Percentiles rank a stretch among this genome's conserved stretches.
Conservation (phyloP, 306 rosid species). For the Lupinus albus region DNA sequence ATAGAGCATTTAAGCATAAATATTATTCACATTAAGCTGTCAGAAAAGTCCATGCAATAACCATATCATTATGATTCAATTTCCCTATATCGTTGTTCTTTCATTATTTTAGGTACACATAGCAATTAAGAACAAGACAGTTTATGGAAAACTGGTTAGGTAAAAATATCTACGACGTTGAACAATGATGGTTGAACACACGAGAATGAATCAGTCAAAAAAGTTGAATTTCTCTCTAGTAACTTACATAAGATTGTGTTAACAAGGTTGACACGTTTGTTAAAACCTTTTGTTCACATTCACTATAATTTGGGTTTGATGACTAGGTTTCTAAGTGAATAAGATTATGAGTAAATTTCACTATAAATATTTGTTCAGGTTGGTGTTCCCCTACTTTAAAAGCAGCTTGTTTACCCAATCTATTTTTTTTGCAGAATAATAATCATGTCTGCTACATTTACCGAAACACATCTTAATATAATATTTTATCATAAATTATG, state of each 20-base stretch:
- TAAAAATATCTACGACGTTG: neutral
- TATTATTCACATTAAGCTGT: neutral
- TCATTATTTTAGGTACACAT: neutral
- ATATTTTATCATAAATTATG: too few relatives aligned
- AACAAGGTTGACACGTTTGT: too few relatives aligned
- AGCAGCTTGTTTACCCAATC: too few relatives aligned
- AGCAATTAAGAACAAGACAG: neutral
- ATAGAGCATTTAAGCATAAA: neutral
- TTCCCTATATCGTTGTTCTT: neutral
- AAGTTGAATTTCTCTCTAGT: neutral
- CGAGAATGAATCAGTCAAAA: neutral
- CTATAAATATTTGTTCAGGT: too few relatives aligned
- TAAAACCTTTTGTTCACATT: too few relatives aligned
- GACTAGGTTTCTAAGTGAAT: too few relatives aligned
- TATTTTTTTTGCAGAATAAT: too few relatives aligned
- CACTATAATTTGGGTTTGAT: too few relatives aligned
- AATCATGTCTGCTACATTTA: too few relatives aligned
- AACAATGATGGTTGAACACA: neutral
- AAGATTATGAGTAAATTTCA: too few relatives aligned
- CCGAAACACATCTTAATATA: too few relatives aligned
- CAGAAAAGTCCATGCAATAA: conserved; percentile 24
- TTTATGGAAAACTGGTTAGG: neutral
- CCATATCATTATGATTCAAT: neutral
- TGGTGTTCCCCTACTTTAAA: too few relatives aligned
- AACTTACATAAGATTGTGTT: neutral